Evolutionary conservation across 139 green algal genomes (phyloP), one percentile per base, ranked within the genome.

Genomic region (Chlorella sp.): DNA sequence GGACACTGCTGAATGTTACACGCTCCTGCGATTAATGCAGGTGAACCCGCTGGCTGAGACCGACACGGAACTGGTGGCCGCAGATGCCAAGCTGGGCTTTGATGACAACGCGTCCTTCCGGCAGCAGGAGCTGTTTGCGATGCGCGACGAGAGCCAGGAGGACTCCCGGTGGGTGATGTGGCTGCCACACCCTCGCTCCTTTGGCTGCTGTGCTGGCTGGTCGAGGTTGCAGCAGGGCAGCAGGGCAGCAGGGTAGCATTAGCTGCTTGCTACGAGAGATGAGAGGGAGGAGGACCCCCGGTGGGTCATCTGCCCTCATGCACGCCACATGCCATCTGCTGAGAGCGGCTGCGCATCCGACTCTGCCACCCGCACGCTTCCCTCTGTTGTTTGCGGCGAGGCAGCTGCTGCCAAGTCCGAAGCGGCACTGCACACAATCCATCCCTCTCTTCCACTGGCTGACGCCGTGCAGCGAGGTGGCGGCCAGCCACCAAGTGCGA

Each of bases 31-130:
- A n/a, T n/a, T n/a, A n/a, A n/a, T n/a, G 44, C 44, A 97, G 93
- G 95, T 99, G 28, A 99, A 99, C 89, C 97, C 97, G 0, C 87
- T 99, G 68, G 97, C 96, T 25, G 97, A 99, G 91, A 93, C 92
- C 36, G 74, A 65, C 16, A 88, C 96, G 5, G 95, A 94, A 25
- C 88, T 99, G 47, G 91, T 99, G 28, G 96, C 97, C 9, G 97
- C 97, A 18, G 97, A 99, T 86, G 97, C 97, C 71, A 99, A 99
- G 92, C 88, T 99, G 56, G 96, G 96, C 79, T 99, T 99, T 89
- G 97, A 99, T 84, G 97, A 99, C 90, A 99, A 99, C 87, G 97
- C 97, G 2, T 87, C 90, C 13, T 99, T 97, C 89, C 89, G 97
- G 18, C 97, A 99, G 81, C 98, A 98, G 87, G 95, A 96, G n/a